Evolutionary conservation across 176 grass and related monocot genomes (phyloP).

Genomic region (Musa schizocarpa): DNA sequence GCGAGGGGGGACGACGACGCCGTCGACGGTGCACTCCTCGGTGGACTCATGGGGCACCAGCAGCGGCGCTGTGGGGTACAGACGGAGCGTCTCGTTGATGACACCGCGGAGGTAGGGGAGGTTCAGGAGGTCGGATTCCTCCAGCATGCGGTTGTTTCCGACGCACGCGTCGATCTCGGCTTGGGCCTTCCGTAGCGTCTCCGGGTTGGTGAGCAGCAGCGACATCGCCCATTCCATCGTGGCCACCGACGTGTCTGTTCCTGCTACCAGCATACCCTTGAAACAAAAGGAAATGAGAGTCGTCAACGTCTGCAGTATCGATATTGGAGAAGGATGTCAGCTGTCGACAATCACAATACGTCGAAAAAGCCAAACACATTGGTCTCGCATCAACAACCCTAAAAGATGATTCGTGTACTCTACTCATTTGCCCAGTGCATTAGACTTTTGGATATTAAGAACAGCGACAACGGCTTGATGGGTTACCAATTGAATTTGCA

Average conservation of each 20-base stretch:
- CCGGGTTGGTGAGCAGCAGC: constrained; percentile 30
- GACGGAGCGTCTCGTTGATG: constrained; percentile 49
- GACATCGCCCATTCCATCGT: constrained; percentile 67
- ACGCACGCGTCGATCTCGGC: constrained; percentile 28
- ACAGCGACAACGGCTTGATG: too few species aligned
- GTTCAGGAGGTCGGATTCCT: constrained; percentile 34
- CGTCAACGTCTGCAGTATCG: too few species aligned
- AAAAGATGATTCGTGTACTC: too few species aligned
- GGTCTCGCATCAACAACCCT: too few species aligned
- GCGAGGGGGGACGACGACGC: constrained; percentile 29
- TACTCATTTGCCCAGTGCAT: too few species aligned
- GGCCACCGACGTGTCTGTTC: constrained; percentile 40
- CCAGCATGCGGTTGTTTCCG: constrained; percentile 30
- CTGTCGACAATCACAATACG: too few species aligned
- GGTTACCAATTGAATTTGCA: too few species aligned
- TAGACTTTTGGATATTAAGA: too few species aligned
- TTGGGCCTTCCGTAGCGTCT: constrained; percentile 20
- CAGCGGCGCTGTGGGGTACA: constrained; percentile 32
- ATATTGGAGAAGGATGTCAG: too few species aligned
- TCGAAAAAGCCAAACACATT: too few species aligned
- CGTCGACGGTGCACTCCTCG: constrained; percentile 37
- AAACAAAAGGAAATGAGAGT: too few species aligned
- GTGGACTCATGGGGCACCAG: constrained; percentile 54
- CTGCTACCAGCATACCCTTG: neutral
- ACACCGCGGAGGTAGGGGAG: constrained; percentile 46